Conservation (phyloP, 805 yeast species). For the Candida sphagnicola region DNA sequence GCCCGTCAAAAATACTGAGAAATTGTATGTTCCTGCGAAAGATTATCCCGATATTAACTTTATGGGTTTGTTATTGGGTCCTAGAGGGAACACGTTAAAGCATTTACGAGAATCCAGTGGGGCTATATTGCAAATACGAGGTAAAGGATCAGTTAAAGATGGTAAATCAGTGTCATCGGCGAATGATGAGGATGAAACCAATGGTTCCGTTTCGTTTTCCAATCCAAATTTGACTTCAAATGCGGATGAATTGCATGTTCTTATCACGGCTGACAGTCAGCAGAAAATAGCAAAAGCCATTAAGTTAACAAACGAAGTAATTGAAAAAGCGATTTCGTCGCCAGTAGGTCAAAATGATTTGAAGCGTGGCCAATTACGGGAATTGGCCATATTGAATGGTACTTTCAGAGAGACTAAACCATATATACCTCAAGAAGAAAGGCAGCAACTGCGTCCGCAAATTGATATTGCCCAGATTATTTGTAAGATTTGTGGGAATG, state of each 20-base stretch:
- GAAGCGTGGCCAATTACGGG: constrained; percentile 86
- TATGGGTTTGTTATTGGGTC: constrained; percentile 87
- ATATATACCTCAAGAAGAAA: constrained; percentile 29
- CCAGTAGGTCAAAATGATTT: constrained; percentile 93
- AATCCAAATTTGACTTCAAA: constrained; percentile 19
- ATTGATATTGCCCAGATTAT: constrained; percentile 51
- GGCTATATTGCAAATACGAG: constrained; percentile 86
- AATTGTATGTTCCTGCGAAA: constrained; percentile 76
- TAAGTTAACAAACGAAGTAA: constrained; percentile 65
- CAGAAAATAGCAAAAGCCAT: constrained; percentile 75
- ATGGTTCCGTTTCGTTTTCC: constrained; percentile 16
- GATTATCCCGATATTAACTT: constrained; percentile 92
- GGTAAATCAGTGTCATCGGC: constrained; percentile 62
- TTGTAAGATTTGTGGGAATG: constrained; percentile 74
- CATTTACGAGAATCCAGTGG: constrained; percentile 81
- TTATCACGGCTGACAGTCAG: constrained; percentile 78
- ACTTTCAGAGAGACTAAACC: constrained; percentile 81
- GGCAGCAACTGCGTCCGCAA: constrained; percentile 16
- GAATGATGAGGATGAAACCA: constrained; percentile 31
- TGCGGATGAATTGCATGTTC: constrained; percentile 80
- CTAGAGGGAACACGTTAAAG: constrained; percentile 88
- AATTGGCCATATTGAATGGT: constrained; percentile 91
- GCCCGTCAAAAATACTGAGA: constrained; percentile 66
- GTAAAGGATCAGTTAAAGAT: constrained; percentile 93
- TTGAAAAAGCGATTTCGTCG: constrained; percentile 77